A percentile compares a stretch with the other conserved stretches of the same genome.
These are phyloP conservation scores for Barnettozyma salicaria DNA, from an alignment of 805 yeast genomes.

Conservation along the genomic window DNA sequence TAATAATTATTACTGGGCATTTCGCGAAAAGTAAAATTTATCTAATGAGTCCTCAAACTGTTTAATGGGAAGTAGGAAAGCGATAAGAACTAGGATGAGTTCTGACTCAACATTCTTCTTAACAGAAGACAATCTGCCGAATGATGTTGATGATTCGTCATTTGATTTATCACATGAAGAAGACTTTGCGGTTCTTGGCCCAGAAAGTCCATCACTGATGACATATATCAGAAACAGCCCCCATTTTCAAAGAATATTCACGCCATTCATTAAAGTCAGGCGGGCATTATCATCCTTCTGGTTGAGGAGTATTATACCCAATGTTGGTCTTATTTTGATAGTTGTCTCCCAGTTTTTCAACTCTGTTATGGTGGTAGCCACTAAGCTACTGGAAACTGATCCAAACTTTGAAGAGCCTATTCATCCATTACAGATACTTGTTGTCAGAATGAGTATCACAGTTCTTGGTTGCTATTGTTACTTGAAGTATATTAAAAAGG, in stretches of 20 bases:
- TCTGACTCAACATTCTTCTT: conserved; percentile 1
- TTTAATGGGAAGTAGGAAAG: background rate
- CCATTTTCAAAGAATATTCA: background rate
- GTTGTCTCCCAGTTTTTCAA: conserved; percentile 66
- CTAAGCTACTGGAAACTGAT: conserved; percentile 69
- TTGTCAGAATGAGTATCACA: conserved; percentile 74
- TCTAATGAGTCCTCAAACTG: background rate
- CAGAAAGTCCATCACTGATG: background rate
- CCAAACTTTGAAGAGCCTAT: conserved; percentile 52
- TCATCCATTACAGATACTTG: conserved; percentile 72
- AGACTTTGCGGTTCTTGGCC: background rate
- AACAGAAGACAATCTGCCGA: conserved; percentile 4
- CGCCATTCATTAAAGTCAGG: conserved; percentile 3
- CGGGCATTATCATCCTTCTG: conserved; percentile 1
- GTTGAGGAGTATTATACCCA: conserved; percentile 15
- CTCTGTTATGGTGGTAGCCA: conserved; percentile 67
- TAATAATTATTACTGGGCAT: too few species aligned
- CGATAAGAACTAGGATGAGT: background rate
- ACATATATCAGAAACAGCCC: too few species aligned
- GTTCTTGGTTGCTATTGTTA: conserved; percentile 50
- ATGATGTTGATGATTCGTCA: conserved; percentile 5
- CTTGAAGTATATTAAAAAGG: conserved; percentile 46
- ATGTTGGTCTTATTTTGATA: conserved; percentile 49
- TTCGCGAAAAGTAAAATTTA: background rate
- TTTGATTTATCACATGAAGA: background rate